Evolutionary conservation across 352 stramenopile genomes (phyloP), one percentile per base, ranked within the genome.

Genomic region (Phytophthora ohioensis): DNA sequence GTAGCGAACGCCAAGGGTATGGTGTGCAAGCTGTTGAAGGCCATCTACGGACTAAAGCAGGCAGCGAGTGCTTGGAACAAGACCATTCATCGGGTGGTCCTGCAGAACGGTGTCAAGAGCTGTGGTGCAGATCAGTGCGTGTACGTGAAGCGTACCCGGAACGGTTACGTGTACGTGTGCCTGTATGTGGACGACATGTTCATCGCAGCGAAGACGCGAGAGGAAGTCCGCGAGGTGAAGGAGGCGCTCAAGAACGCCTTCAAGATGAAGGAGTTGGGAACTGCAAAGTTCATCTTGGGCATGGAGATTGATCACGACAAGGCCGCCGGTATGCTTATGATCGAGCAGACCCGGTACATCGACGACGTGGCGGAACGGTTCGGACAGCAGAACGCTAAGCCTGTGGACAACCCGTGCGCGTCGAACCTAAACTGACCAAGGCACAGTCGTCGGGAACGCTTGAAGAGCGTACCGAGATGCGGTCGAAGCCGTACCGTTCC

Each of bases 311-410:
- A 69, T 6, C 58, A 67, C 34, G 57, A 75, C 15, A 17, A 43
- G 27, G 5, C 2, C 0, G 51, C 35, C 4, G 38, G n/a, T 12
- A 67, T 30, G 31, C 45, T 67, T 0, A 73, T 70, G 35, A 69
- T 79, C n/a, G 74, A 66, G 27, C 61, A 74, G 17, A 67, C 58
- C 0, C 48, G 57, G 8, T 79, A 70, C 46, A 64, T 76, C 38
- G 30, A 73, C 17, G 59, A 70, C 12, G 38, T 70, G 5, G 27
- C 43, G 10, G 10, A 60, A 36, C 57, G 59, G 5, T 68, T 77
- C 17, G 53, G 53, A 0, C 58, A 67, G 52, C 31, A 67, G 21
- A 61, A 73, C 11, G 52, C 69, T 0, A 69, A 66, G 42, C 1
- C 8, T 0, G 38, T 61, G 0, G 45, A 66, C 1, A 78, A 73